A percentile compares a stretch with the other conserved stretches of the same genome.
phyloP scores from a whole-genome alignment of 2,329 filamentous ascomycete genomes.

The Lachnellula occidentalis region DNA sequence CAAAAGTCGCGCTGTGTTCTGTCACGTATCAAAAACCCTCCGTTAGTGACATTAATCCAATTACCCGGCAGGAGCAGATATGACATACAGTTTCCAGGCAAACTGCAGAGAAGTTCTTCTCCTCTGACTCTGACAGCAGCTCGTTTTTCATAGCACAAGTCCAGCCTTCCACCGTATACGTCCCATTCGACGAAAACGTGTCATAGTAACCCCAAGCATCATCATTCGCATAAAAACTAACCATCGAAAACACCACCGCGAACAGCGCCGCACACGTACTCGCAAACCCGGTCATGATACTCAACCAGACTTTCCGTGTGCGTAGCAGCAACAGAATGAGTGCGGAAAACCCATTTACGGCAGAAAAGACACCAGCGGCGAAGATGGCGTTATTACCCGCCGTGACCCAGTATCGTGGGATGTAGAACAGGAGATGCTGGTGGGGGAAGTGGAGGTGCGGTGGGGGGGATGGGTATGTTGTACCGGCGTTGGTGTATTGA shows the following conservation, averaged over 20 bases:
- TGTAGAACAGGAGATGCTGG: not conserved
- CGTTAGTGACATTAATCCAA: not conserved
- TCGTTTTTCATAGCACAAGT: not conserved
- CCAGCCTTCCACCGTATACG: not conserved
- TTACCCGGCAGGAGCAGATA: not conserved
- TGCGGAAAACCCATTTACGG: not conserved
- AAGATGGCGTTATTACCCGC: not conserved
- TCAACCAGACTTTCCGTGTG: not conserved
- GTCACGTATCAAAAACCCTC: too few relatives aligned
- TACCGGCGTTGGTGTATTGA: not conserved
- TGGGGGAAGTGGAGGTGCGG: too few relatives aligned
- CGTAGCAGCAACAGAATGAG: not conserved
- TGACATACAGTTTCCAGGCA: not conserved
- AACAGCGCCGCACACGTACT: not conserved
- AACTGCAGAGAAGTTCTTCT: not conserved
- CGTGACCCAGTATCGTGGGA: not conserved
- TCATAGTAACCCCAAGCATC: not conserved
- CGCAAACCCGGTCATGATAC: not conserved
- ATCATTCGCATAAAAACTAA: not conserved
- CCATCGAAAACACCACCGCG: not conserved
- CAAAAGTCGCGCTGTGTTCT: not conserved
- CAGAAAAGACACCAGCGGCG: not conserved
- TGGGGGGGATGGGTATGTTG: not conserved
- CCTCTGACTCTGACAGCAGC: not conserved
- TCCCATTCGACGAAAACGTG: not conserved